A percentile compares a stretch with the other conserved stretches of the same genome.
phyloP scores from a whole-genome alignment of 148 eudicot species.

The Suaeda aralocaspica region DNA sequence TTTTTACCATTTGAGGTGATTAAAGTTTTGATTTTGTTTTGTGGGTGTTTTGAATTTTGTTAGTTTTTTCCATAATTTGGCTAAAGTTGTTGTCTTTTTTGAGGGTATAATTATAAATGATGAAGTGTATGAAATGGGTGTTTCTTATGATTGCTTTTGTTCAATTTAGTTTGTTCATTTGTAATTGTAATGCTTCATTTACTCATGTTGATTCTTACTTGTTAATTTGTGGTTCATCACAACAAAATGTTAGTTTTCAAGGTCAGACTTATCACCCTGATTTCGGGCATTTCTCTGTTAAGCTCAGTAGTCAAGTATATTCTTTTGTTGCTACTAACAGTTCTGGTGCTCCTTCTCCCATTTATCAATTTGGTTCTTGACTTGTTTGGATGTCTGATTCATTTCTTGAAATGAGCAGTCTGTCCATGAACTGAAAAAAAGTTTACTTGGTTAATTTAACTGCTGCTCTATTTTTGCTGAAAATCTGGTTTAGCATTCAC shows the following conservation, averaged over 20 bases:
- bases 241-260: slow-evolving; percentile 63
- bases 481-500: too few relatives aligned
- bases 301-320: slow-evolving; percentile 38
- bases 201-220: slow-evolving; percentile 68
- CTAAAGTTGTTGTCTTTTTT: slow-evolving; percentile 9
- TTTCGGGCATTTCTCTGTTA: slow-evolving; percentile 52
- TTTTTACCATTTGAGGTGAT: slow-evolving; percentile 18
- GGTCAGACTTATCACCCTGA: slow-evolving; percentile 76
- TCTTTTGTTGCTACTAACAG: slow-evolving; percentile 46
- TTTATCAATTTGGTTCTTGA: slow-evolving; percentile 72
- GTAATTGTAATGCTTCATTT: slow-evolving; percentile 43
- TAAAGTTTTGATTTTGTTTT: too few relatives aligned
- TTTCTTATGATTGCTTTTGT: slow-evolving; percentile 33
- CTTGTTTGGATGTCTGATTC: too few relatives aligned
- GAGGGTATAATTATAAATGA: slow-evolving; percentile 11
- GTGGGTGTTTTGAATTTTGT: slow-evolving; percentile 16
- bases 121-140: slow-evolving; percentile 37
- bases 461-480: too few relatives aligned
- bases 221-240: slow-evolving; percentile 79
- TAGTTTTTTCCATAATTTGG: background rate
- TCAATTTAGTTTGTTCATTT: slow-evolving; percentile 34
- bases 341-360: slow-evolving; percentile 57
- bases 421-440: too few relatives aligned
- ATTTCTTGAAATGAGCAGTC: too few relatives aligned
- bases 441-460: too few relatives aligned